Conservation (phyloP, 2,329 filamentous ascomycete genomes). For the Colletotrichum kahawae region DNA sequence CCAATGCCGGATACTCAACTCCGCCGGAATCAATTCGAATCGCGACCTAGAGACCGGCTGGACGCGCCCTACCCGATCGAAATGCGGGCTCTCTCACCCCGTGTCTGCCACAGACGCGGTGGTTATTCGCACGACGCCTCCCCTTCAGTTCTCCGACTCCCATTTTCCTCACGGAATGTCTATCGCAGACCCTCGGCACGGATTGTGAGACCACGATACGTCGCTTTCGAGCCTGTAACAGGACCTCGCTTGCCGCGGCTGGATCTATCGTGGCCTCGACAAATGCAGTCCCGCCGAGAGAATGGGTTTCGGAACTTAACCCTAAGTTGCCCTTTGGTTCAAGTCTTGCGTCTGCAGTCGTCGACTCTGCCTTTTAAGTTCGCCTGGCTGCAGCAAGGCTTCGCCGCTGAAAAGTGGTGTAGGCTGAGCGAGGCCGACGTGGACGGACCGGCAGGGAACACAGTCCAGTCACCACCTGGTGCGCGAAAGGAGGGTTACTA, state of each 20-base stretch:
- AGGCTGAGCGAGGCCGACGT: conserved; percentile 32
- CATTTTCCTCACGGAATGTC: conserved; percentile 74
- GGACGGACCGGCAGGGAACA: conserved; percentile 56
- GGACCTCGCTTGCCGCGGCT: conserved; percentile 55
- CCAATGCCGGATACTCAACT: not conserved
- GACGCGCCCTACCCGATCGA: conserved; percentile 26
- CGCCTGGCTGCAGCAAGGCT: conserved; percentile 32
- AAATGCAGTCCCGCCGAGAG: conserved; percentile 47
- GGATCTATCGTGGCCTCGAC: conserved; percentile 45
- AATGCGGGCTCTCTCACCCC: conserved; percentile 51
- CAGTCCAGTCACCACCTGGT: conserved; percentile 62
- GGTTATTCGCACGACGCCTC: conserved; percentile 71
- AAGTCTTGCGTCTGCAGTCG: conserved; percentile 77
- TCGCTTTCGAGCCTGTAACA: conserved; percentile 67
- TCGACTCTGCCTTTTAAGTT: conserved; percentile 71
- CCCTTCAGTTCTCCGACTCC: conserved; percentile 79
- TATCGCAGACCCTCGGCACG: conserved; percentile 47
- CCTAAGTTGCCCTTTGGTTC: conserved; percentile 81
- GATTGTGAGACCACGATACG: conserved; percentile 50
- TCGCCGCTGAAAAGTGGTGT: conserved; percentile 54
- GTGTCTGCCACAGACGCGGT: conserved; percentile 18
- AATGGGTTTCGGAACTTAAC: conserved; percentile 91
- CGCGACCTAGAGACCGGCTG: conserved; percentile 30
- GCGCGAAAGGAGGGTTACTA: conserved; percentile 67
- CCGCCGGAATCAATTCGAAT: conserved; percentile 29